phyloP scores from a whole-genome alignment of 495 filamentous ascomycete species.

The Xylaria castorea region DNA sequence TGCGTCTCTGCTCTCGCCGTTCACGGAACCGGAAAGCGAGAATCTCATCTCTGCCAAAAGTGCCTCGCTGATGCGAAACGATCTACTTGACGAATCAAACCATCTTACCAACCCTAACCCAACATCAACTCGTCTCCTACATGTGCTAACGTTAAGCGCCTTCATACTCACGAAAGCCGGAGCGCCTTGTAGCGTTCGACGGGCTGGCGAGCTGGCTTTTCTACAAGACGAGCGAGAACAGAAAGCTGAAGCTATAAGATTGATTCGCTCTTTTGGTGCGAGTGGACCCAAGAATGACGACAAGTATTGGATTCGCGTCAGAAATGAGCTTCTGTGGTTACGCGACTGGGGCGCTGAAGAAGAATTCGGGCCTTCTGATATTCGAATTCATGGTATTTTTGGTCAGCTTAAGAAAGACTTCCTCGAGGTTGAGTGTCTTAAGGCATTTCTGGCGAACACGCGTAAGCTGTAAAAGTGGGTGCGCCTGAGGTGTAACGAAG shows the following conservation, averaged over 20 bases:
- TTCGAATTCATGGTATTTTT: conserved; percentile 67
- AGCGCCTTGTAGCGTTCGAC: conserved; percentile 63
- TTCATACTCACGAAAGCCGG: conserved; percentile 67
- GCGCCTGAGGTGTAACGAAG: conserved; percentile 29
- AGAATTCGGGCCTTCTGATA: conserved; percentile 31
- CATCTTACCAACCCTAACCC: conserved; percentile 68
- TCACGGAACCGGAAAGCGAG: conserved; percentile 40
- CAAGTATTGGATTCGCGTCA: conserved; percentile 69
- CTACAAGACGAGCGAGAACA: conserved; percentile 69
- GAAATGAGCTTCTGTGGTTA: conserved; percentile 80
- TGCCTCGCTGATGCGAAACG: conserved; percentile 55
- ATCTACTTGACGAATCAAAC: conserved; percentile 68
- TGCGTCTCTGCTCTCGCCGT: conserved; percentile 50
- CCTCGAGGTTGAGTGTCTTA: conserved; percentile 78
- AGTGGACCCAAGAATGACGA: conserved; percentile 64
- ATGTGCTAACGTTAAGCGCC: conserved; percentile 72
- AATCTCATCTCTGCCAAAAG: conserved; percentile 46
- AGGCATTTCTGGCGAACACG: conserved; percentile 70
- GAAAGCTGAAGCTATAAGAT: conserved; percentile 64
- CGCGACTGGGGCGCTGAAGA: conserved; percentile 73
- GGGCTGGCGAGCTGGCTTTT: conserved; percentile 64
- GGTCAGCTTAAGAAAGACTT: conserved; percentile 66
- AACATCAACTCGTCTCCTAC: conserved; percentile 67
- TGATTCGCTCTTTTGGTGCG: conserved; percentile 62
- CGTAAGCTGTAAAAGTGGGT: conserved; percentile 52